Evolutionary conservation across 2,329 filamentous ascomycete genomes (phyloP), one percentile per base, ranked within the genome.

Genomic region (Ascochyta koolunga): DNA sequence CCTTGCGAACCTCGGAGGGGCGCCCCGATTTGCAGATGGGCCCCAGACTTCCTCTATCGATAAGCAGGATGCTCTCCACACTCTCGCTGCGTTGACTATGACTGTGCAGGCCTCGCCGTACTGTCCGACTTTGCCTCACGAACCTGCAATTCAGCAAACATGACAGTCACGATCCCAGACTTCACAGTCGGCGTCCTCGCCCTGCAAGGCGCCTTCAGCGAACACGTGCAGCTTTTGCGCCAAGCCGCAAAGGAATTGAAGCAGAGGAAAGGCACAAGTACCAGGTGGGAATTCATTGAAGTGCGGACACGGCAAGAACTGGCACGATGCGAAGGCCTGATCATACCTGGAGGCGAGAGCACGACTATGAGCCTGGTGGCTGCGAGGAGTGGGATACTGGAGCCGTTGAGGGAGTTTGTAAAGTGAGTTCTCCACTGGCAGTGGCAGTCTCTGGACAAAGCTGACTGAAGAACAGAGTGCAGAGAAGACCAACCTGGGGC

Each of bases 341-440:
- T 99, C 69, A 86, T 99, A 40, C 95, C 95, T 3, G 95, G 95
- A 46, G 95, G 95, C 58, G 95, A 99, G 76, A 96, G 91, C 77
- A 98, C 95, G 1, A 89, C 93, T 3, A 96, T 99, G 64, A 91
- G 91, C 10, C 83, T 97, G 25, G 90, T 97, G 15, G 95, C 95
- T 3, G 86, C 86, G 19, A 85, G 93, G 60, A 91, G 89, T 0
- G 87, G 88, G 15, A 78, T 99, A 31, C 78, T 99, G 50, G 91
- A 96, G 65, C 92, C 92, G 3, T 77, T 99, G 58, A 81, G 91
- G 47, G 84, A 93, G 27, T 99, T 96, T 76, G 93, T 98, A 69
- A 96, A 96, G 88, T 93, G 78, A 71, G 84, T 79, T 27, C 15
- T n/a, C 21, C n/a, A 21, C 27, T 15, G 10, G 11, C 27, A 29